Conservation (phyloP, 345 rosid species). For the Geranium rotundifolium region DNA sequence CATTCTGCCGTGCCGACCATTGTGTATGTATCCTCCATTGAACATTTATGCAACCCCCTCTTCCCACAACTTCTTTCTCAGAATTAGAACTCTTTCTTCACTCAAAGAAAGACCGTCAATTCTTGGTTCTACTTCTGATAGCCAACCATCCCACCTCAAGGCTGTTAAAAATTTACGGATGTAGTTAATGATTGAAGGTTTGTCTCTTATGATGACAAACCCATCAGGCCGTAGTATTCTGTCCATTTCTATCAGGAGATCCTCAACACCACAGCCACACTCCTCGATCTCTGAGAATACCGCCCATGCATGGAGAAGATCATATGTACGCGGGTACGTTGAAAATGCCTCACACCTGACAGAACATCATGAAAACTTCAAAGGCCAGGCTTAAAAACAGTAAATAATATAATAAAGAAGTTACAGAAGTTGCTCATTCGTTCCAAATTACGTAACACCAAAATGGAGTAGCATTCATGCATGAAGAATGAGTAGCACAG, state of each 20-base stretch:
- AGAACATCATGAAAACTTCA: constrained; percentile 1
- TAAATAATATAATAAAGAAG: too few relatives aligned
- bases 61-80: constrained; percentile 59
- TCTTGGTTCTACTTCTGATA: constrained; percentile 64
- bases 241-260: constrained; percentile 82
- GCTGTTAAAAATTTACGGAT: constrained; percentile 44
- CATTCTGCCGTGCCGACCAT: too few relatives aligned
- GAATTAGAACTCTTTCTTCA: constrained; percentile 73
- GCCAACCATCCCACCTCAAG: constrained; percentile 81
- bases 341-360: constrained; percentile 91
- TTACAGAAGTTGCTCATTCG: too few relatives aligned
- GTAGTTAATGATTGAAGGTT: constrained; percentile 40
- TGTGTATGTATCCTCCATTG: too few relatives aligned
- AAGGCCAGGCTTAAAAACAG: background rate
- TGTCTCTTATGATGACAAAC: constrained; percentile 75
- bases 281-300: constrained; percentile 51
- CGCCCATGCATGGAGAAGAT: constrained; percentile 88
- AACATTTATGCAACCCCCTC: constrained; percentile 5
- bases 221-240: constrained; percentile 82
- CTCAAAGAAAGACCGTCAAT: constrained; percentile 47
- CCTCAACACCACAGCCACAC: constrained; percentile 60
- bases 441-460: too few relatives aligned
- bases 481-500: too few relatives aligned
- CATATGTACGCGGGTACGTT: constrained; percentile 86
- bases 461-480: too few relatives aligned